Base-by-base conservation (phyloP, 2,329 filamentous ascomycete species). In the Paramyrothecium roridum region DNA sequence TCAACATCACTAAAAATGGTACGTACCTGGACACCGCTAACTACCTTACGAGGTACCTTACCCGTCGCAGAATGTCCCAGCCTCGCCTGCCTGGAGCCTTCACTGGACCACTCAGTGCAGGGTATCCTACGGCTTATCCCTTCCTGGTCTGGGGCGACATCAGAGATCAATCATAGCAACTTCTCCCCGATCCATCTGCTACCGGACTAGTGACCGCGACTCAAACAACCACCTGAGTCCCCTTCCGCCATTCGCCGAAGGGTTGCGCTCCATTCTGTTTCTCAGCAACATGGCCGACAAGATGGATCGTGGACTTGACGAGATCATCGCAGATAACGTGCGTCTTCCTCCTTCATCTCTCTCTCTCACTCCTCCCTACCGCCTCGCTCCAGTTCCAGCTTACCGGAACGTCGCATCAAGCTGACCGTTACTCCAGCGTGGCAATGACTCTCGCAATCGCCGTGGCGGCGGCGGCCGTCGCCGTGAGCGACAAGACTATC, bases 241-340 rank as follows among this genome's bases (percentile, higher is more conserved):
- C 26, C n/a, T 30, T 10, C 10, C 26, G 26, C 26, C 26, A 30
- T 30, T 43, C n/a, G 37, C 37, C 7, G n/a, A 16, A 43, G 46
- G 46, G 46, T 22, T 48, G 8, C 46, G 16, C 8, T 48, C 20
- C 20, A 22, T 21, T 22, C 46, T 21, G 46, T 43, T 17, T 13
- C 12, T 56, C 48, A 33, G 23, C 56, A 65, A 43, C 54, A 76
- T 74, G 73, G 65, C 70, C 53, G 68, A 70, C 57, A 77, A 74
- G 57, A 80, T 83, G 77, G 79, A 81, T 61, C 79, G 77, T 62
- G 81, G 79, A 56, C 77, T 83, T 33, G 80, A 83, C 67, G 80
- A 83, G 66, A 82, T 83, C 64, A 80, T 83, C 61, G 78, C 77
- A 56, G 79, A 82, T 59, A 75, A 70, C 66, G 76, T 78, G 67